These are phyloP conservation scores for Clonostachys chloroleuca DNA, from an alignment of 2,329 filamentous ascomycete genomes.

Conservation along the genomic window DNA sequence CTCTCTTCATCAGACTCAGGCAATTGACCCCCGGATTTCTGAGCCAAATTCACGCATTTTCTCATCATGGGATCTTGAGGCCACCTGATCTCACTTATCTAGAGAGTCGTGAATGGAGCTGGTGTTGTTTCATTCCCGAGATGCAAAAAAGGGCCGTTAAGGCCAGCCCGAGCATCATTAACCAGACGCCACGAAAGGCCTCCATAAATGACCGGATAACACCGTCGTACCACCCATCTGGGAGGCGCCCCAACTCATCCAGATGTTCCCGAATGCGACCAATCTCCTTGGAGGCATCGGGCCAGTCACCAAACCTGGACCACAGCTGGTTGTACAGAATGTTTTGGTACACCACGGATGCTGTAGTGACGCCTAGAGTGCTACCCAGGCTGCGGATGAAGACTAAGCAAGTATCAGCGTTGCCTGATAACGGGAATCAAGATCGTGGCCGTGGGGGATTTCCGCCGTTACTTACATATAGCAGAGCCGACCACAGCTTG, in stretches of 20 bases:
- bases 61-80: too few species aligned
- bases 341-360: slow-evolving; percentile 82
- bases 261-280: slow-evolving; percentile 67
- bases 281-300: slow-evolving; percentile 66
- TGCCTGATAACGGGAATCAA: too few species aligned
- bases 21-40: too few species aligned
- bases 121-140: slow-evolving; percentile 73
- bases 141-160: slow-evolving; percentile 56
- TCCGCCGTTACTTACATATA: slow-evolving; percentile 45
- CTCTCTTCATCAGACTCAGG: too few species aligned
- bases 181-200: slow-evolving; percentile 72
- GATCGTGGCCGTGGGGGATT: neutral
- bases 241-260: slow-evolving; percentile 65
- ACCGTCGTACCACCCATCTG: slow-evolving; percentile 62
- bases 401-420: slow-evolving; percentile 15
- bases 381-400: slow-evolving; percentile 39
- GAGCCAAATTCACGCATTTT: too few species aligned
- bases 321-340: slow-evolving; percentile 64
- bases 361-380: slow-evolving; percentile 47
- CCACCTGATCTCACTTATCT: too few species aligned
- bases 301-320: slow-evolving; percentile 60
- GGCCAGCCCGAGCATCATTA: slow-evolving; percentile 61
- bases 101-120: slow-evolving; percentile 50
- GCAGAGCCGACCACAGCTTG: slow-evolving; percentile 86
- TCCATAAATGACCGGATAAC: slow-evolving; percentile 73